A percentile compares a stretch with the other conserved stretches of the same genome.
Evolutionary conservation across 192 early-diverging fungal genomes (phyloP).

Genomic region (Entrophospora sp.): DNA sequence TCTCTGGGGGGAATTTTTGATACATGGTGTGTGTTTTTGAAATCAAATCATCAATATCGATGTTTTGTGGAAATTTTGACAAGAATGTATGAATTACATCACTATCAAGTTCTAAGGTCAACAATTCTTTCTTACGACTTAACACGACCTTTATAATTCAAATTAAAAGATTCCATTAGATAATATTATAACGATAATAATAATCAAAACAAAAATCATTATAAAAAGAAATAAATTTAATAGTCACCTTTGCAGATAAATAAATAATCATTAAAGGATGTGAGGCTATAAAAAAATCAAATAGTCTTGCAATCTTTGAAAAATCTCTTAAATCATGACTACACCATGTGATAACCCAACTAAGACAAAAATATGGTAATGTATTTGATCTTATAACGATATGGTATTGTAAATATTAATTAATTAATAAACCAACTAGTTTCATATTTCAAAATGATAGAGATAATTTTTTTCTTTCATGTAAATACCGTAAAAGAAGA

Average conservation of each 20-base stretch:
- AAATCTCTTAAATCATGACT: constrained; percentile 42
- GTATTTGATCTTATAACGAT: constrained; percentile 28
- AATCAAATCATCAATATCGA: constrained; percentile 34
- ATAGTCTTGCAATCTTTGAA: constrained; percentile 34
- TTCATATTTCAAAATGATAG: too few species aligned
- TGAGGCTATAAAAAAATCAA: constrained; percentile 40
- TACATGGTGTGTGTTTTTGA: constrained; percentile 29
- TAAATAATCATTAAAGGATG: constrained; percentile 9
- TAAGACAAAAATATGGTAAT: constrained; percentile 42
- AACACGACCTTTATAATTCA: constrained; percentile 35
- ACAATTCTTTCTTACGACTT: constrained; percentile 29
- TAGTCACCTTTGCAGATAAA: constrained; percentile 5
- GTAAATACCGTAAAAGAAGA: constrained; percentile 37
- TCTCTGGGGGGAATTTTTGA: constrained; percentile 23
- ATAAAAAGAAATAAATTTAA: not conserved
- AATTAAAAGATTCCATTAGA: not conserved
- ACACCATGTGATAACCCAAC: constrained; percentile 59
- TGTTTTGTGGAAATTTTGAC: constrained; percentile 40
- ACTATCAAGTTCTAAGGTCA: constrained; percentile 33
- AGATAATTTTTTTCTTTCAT: too few species aligned
- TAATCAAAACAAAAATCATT: not conserved
- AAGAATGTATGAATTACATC: constrained; percentile 40
- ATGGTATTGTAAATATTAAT: too few species aligned
- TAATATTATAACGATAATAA: not conserved
- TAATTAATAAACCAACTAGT: too few species aligned